Conservation (phyloP, 2,329 filamentous ascomycete species). For the Aspergillus fructus region DNA sequence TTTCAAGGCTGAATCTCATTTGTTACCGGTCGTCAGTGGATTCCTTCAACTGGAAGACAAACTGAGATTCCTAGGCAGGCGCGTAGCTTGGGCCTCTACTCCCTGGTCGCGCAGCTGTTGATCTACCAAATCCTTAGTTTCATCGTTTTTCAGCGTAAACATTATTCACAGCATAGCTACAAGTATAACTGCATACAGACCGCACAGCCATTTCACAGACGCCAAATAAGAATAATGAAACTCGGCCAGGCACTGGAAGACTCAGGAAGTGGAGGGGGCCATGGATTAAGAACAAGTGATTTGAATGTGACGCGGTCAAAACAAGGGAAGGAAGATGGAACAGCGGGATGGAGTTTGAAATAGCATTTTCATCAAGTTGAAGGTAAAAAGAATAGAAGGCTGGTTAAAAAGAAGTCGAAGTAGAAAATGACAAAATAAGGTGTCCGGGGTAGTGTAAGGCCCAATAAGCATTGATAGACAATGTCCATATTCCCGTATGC, state of each 20-base stretch:
- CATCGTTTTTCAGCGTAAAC: not conserved
- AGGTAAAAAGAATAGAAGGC: conserved; percentile 19
- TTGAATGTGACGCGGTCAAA: not conserved
- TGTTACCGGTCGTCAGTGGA: too few species aligned
- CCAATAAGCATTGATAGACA: conserved; percentile 28
- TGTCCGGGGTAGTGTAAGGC: conserved; percentile 19
- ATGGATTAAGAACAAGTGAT: not conserved
- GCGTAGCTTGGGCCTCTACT: not conserved
- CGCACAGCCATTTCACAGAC: conserved; percentile 8
- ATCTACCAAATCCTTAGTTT: not conserved
- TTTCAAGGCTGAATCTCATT: too few species aligned
- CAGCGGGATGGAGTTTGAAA: not conserved
- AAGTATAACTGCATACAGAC: conserved; percentile 9
- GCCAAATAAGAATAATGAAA: conserved; percentile 1
- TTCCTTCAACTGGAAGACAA: not conserved
- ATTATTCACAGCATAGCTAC: conserved; percentile 2
- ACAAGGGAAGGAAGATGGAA: not conserved
- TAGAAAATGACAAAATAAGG: conserved; percentile 17
- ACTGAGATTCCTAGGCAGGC: not conserved
- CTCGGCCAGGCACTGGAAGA: not conserved
- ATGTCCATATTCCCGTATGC: conserved; percentile 21
- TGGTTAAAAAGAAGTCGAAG: conserved; percentile 20
- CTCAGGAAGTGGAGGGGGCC: not conserved
- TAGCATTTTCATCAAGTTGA: conserved; percentile 21
- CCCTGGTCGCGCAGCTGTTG: not conserved